These are phyloP conservation scores for Epichloe elymi DNA, from an alignment of 2,329 filamentous ascomycete genomes.

Conservation along the genomic window DNA sequence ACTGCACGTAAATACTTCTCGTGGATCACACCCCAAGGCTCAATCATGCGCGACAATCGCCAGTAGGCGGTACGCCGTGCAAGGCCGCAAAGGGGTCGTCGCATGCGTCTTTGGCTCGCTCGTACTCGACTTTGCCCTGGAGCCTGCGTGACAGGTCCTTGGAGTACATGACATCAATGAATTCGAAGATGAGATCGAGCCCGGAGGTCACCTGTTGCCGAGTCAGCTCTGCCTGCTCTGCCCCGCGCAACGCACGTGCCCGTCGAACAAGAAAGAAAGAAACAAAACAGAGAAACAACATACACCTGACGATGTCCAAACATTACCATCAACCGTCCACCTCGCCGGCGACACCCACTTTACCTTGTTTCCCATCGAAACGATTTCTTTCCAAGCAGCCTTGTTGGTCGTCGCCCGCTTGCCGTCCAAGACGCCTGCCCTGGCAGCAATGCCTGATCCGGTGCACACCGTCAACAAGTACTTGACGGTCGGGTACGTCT, in stretches of 20 bases:
- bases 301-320: constrained; percentile 50
- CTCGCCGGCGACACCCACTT: constrained; percentile 47
- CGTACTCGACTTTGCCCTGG: constrained; percentile 7
- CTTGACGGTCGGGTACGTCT: constrained; percentile 31
- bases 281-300: constrained; percentile 8
- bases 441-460: constrained; percentile 43
- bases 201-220: constrained; percentile 6
- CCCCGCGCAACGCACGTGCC: no score
- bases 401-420: constrained; percentile 54
- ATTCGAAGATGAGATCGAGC: constrained; percentile 9
- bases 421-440: constrained; percentile 45
- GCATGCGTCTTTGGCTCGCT: constrained; percentile 8
- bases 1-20: no score
- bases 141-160: not conserved
- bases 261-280: not conserved
- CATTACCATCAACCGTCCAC: constrained; percentile 51
- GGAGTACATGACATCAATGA: constrained; percentile 8
- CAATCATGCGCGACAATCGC: constrained; percentile 2
- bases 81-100: constrained; percentile 9
- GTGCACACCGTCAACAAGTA: constrained; percentile 56
- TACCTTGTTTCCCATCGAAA: constrained; percentile 31
- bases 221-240: not conserved
- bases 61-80: constrained; percentile 5
- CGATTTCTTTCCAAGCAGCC: constrained; percentile 34
- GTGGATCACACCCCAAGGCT: no score